phyloP scores from a whole-genome alignment of 306 rosid genomes.

The Coriaria nepalensis region DNA sequence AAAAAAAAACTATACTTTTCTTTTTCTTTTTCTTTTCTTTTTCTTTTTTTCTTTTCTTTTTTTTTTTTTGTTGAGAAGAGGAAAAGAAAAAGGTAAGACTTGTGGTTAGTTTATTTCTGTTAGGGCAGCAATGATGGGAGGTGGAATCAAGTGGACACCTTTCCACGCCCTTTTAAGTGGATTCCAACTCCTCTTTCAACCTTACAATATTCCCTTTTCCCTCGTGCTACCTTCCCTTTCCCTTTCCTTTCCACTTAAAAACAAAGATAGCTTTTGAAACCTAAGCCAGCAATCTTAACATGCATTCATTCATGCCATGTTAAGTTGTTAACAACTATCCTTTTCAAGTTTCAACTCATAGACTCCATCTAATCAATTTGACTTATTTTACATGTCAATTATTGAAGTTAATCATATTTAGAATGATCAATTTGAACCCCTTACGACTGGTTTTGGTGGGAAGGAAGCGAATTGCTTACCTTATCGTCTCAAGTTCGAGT shows the following conservation, averaged over 20 bases:
- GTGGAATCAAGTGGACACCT: conserved; percentile 41
- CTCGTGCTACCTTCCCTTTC: conserved; percentile 3
- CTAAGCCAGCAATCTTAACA: too few relatives aligned
- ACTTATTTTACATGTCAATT: too few relatives aligned
- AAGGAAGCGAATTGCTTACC: too few relatives aligned
- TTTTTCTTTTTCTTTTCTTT: too few relatives aligned
- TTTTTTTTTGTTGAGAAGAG: not conserved
- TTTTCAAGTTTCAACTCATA: not conserved
- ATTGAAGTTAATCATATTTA: too few relatives aligned
- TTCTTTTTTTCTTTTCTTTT: too few relatives aligned
- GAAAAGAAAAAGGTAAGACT: not conserved
- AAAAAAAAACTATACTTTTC: too few relatives aligned
- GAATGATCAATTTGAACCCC: too few relatives aligned
- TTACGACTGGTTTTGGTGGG: too few relatives aligned
- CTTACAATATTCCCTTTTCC: conserved; percentile 9
- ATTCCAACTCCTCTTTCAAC: conserved; percentile 98
- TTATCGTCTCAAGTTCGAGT: too few relatives aligned
- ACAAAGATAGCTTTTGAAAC: too few relatives aligned
- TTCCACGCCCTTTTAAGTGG: conserved; percentile 91
- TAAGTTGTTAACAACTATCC: not conserved
- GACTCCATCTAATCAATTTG: not conserved
- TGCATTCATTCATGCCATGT: too few relatives aligned
- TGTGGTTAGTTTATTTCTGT: conserved; percentile 23
- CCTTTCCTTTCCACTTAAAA: not conserved
- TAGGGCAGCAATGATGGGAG: conserved; percentile 27